Base-by-base conservation (phyloP, 192 early-diverging fungal genomes). In the Spizellomyces punctatus region DNA sequence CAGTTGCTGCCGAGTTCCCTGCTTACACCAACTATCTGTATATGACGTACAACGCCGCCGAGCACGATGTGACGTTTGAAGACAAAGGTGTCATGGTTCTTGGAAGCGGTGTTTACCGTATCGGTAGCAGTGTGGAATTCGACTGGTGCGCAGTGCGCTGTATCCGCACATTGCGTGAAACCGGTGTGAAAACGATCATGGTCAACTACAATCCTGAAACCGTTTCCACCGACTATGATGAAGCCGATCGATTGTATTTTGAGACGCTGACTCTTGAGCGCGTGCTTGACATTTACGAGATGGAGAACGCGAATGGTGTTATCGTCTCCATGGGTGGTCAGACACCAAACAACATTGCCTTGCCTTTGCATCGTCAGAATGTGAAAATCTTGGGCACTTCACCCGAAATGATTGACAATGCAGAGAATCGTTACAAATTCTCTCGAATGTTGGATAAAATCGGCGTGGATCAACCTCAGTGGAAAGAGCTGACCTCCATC, bases 151-250 rank as follows among this genome's bases (percentile, higher is more conserved):
- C 93, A 36, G 97, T 99, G 46, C 89, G 93, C 47, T 93, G 94
- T 52, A 97, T 99, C 64, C 94, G 96, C 64, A 93, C 95, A 22
- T 88, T 99, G 59, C 93, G 96, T 59, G 87, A 89, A 52, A 85
- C 85, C 71, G 87, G 89, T 21, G 82, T 90, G 82, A 96, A 99
- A 87, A 98, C 97, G 6, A 85, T 99, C 74, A 99, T 99, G 97
- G 84, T 99, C 73, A 99, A 99, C 89, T 99, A 98, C 83, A 99
- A 99, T 79, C 97, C 97, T 19, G 97, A 99, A 78, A 99, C 97
- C 5, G 97, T 99, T n/a, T 95, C 93, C 10, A 99, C 97, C 8
- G 97, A 99, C 85, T 99, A 94, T 66, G 97, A 99, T 75, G 97
- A 99, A 85, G 92, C 92, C 36, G 97, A 99, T 76, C 87, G 95